Evolutionary conservation across 352 stramenopile genomes (phyloP).

Genomic region (Phytophthora agathidicida): DNA sequence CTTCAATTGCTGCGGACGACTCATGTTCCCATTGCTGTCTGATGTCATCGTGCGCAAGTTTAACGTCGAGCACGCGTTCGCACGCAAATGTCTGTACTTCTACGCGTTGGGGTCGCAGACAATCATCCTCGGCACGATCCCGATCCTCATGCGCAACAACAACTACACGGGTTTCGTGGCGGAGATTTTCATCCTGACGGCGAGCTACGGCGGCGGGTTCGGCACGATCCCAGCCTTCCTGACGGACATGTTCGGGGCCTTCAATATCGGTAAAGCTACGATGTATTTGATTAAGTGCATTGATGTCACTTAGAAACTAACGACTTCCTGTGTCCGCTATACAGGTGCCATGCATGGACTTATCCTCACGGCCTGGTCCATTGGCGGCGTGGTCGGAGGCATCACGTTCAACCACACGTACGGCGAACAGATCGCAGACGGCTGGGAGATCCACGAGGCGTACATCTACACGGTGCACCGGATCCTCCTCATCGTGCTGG

Average conservation of each 20-base stretch:
- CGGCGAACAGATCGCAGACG: constrained; percentile 37
- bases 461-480: constrained; percentile 73
- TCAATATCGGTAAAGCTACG: too few species aligned
- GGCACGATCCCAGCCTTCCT: constrained; percentile 77
- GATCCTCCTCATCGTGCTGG: constrained; percentile 64
- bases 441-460: constrained; percentile 47
- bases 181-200: constrained; percentile 70
- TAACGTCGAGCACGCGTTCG: constrained; percentile 49
- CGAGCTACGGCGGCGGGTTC: constrained; percentile 74
- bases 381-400: constrained; percentile 70
- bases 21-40: constrained; percentile 48
- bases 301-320: too few species aligned
- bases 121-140: constrained; percentile 71
- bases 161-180: constrained; percentile 64
- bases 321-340: too few species aligned
- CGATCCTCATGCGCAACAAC: constrained; percentile 57
- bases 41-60: constrained; percentile 43
- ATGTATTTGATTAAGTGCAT: too few species aligned
- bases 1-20: constrained; percentile 55
- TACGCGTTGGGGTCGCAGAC: constrained; percentile 63
- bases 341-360: constrained; percentile 78
- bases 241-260: constrained; percentile 85
- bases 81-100: constrained; percentile 62
- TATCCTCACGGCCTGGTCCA: constrained; percentile 80
- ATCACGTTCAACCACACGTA: constrained; percentile 76